These are phyloP conservation scores for Phytophthora hybrid DNA, from an alignment of 352 stramenopile genomes.

Conservation along the genomic window DNA sequence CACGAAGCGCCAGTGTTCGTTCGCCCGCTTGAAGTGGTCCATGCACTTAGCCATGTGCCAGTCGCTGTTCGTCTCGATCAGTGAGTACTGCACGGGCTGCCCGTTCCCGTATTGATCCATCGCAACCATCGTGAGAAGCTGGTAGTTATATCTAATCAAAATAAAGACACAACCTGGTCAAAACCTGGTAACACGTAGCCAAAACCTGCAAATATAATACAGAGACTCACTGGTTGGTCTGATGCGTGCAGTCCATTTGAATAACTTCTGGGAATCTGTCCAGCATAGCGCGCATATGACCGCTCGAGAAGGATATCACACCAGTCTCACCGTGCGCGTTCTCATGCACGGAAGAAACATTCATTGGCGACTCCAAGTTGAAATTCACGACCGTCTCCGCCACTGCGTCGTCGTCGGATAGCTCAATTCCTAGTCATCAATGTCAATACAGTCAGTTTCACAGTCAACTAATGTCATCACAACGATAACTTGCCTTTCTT, in stretches of 20 bases:
- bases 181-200: not conserved
- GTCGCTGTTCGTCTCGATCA: conserved; percentile 7
- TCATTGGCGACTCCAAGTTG: not conserved
- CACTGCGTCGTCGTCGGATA: conserved; percentile 12
- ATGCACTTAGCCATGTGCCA: conserved; percentile 15
- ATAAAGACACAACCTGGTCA: conserved; percentile 2
- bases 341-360: conserved; percentile 13
- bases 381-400: conserved; percentile 17
- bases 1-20: conserved; percentile 21
- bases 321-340: conserved; percentile 13
- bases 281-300: conserved; percentile 1
- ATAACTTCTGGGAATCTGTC: conserved; percentile 16
- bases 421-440: not conserved
- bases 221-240: conserved; percentile 19
- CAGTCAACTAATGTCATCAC: too few relatives aligned
- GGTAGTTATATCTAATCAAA: conserved; percentile 19
- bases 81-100: conserved; percentile 14
- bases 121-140: conserved; percentile 4
- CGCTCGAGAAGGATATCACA: conserved; percentile 15
- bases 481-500: too few relatives aligned
- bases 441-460: too few relatives aligned
- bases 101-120: conserved; percentile 15
- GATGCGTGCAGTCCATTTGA: not conserved
- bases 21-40: conserved; percentile 15
- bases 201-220: not conserved